Base-by-base conservation (phyloP, 805 yeast genomes). In the Cyberlindnera euphorbiae region DNA sequence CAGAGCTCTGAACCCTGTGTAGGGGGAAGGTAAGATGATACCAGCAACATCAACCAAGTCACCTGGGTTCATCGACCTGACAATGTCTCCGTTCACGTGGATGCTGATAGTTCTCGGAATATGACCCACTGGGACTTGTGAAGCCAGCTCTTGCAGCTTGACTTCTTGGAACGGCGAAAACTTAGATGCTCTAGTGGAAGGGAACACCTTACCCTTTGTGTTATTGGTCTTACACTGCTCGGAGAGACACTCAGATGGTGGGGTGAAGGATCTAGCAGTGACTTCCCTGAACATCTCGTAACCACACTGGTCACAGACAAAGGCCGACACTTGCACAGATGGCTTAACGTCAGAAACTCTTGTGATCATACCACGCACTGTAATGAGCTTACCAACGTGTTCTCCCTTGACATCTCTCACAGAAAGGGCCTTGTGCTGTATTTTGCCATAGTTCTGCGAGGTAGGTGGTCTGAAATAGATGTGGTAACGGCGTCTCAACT, bases 331-430 rank as follows among this genome's bases (percentile, higher is more conserved):
- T 42, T 75, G 67, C 7, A 93, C 85, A 6, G 86, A 70, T 4
- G 99, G 99, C 60, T 89, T 90, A 29, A 93, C 98, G 59, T 93
- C 99, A 2, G 95, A 82, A 5, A 89, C 96, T 47, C 98, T 72
- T 8, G 97, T 93, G 33, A 90, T 87, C 47, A 93, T 89, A 38
- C 98, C 99, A 45, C 96, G 70, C 4, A 89, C 83, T 1, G 96
- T 89, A 52, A 93, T 83, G 44, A 85, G 73, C 50, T 82, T 79
- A 32, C 99, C 99, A 34, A 93, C 70, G 46, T 76, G 79, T 26
- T 70, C 65, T 44, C 97, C 97, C 55, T 79, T 82, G 41, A 93
- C 81, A 46, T 88, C 89, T 60, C 99, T 77, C 6, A 93, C 97
- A 3, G 96, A 83, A 38, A 86, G 63, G 1, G 93, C 77, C 50